Evolutionary conservation across 768 basidiomycete genomes (phyloP), one percentile per base, ranked within the genome.

Genomic region (Neoboletus subvelutipes): DNA sequence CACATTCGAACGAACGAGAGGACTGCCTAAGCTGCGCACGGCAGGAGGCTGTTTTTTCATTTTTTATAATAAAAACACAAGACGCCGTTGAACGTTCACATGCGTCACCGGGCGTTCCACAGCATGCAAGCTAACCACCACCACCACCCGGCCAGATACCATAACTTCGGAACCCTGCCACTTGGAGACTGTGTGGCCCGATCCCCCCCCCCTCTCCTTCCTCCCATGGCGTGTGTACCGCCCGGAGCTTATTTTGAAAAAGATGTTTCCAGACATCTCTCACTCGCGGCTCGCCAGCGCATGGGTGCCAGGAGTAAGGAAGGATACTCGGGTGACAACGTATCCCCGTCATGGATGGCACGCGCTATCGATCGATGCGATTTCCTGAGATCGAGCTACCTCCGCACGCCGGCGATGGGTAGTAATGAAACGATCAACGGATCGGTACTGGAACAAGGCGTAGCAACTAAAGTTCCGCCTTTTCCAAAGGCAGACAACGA

Each of bases 341-440:
- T 17, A 20, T 51, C 62, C 41, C 60, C 13, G 51, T 60, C 62
- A 46, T 22, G 42, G 59, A 40, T 40, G 13, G 52, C 55, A 57
- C n/a, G 43, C 24, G 48, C 53, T 3, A 65, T 65, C 64, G 65
- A 65, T 65, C 50, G 50, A 48, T 60, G 45, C 26, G 66, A 65
- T 57, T 55, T 0, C 56, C 26, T 52, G 37, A 39, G 53, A 65
- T 65, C 50, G 58, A 56, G 63, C 41, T 29, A 59, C 51, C 60
- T 64, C 64, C 64, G 57, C 56, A 20, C 64, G 48, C 54, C 61
- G 62, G 54, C 65, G 65, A 62, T 42, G 54, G 34, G 13, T 50
- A 22, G 53, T 40, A 20, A 49, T 24, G 26, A 58, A 37, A 66
- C 34, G 56, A 61, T 67, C 56, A 58, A 45, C 56, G 52, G 51